phyloP scores from a whole-genome alignment of 2,329 filamentous ascomycete genomes.

The Leptographium wingfieldii region DNA sequence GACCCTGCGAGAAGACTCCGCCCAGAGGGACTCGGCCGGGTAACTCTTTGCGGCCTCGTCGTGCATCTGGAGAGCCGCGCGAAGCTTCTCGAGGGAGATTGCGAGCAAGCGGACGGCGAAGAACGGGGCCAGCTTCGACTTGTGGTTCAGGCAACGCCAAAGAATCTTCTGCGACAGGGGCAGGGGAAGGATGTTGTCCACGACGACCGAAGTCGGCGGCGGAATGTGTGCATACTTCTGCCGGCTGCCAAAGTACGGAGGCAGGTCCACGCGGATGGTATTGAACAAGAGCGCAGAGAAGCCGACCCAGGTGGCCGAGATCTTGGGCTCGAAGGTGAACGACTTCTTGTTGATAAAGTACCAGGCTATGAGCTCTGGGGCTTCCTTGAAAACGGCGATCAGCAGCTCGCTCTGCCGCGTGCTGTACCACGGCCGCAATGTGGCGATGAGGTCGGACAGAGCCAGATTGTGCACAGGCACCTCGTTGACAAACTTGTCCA shows the following conservation, averaged over 20 bases:
- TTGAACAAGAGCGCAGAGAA: conserved; percentile 83
- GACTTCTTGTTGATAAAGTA: conserved; percentile 73
- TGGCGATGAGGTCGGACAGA: conserved; percentile 66
- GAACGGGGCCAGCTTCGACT: conserved; percentile 67
- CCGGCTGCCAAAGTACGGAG: conserved; percentile 55
- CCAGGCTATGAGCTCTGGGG: conserved; percentile 75
- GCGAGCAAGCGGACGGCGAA: conserved; percentile 73
- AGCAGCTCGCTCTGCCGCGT: conserved; percentile 71
- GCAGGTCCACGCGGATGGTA: conserved; percentile 61
- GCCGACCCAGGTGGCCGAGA: conserved; percentile 88
- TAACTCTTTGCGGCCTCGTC: conserved; percentile 22
- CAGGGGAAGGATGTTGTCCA: conserved; percentile 78
- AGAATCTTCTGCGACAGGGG: conserved; percentile 72
- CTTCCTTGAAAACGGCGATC: conserved; percentile 63
- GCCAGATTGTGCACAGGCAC: conserved; percentile 68
- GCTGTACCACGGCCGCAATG: conserved; percentile 71
- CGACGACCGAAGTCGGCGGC: conserved; percentile 63
- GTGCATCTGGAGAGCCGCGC: conserved; percentile 49
- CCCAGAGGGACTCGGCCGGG: conserved; percentile 40
- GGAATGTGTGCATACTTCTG: conserved; percentile 52
- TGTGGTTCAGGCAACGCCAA: conserved; percentile 64
- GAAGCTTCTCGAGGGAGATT: conserved; percentile 67
- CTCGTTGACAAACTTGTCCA: conserved; percentile 52
- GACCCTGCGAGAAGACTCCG: conserved; percentile 53
- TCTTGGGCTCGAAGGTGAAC: conserved; percentile 81